Percentiles rank a stretch among this genome's conserved stretches.
phyloP scores from a whole-genome alignment of 2,329 filamentous ascomycete species.

The Colletotrichum tofieldiae region DNA sequence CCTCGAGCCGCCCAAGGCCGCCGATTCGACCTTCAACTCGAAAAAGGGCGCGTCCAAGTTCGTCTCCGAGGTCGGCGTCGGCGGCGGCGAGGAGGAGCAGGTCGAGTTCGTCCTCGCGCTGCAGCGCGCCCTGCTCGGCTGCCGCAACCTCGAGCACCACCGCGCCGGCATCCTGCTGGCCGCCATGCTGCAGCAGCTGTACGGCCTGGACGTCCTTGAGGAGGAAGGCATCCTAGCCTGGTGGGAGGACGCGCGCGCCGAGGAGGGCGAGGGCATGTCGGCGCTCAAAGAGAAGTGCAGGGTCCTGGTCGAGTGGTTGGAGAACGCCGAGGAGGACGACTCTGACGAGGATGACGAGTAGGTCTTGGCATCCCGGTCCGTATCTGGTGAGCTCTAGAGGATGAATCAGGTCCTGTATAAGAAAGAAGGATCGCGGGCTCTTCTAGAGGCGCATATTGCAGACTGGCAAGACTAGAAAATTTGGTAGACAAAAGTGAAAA shows the following conservation, averaged over 20 bases:
- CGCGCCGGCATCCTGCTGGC: slow-evolving; percentile 77
- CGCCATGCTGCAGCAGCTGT: slow-evolving; percentile 86
- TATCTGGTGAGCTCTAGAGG: slow-evolving; percentile 2
- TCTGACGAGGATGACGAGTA: slow-evolving; percentile 53
- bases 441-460: background rate
- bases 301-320: slow-evolving; percentile 87
- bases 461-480: background rate
- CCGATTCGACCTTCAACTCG: slow-evolving; percentile 72
- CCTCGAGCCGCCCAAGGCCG: slow-evolving; percentile 75
- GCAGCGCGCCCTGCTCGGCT: slow-evolving; percentile 83
- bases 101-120: slow-evolving; percentile 87
- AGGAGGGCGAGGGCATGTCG: slow-evolving; percentile 77
- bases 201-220: slow-evolving; percentile 87
- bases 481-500: too few relatives aligned
- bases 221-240: slow-evolving; percentile 91
- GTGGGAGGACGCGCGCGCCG: slow-evolving; percentile 84
- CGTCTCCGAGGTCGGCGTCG: slow-evolving; percentile 72
- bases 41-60: slow-evolving; percentile 70
- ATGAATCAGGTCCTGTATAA: background rate
- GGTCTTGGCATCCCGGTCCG: slow-evolving; percentile 27
- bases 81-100: slow-evolving; percentile 81
- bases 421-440: background rate
- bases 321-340: slow-evolving; percentile 77
- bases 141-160: slow-evolving; percentile 69
- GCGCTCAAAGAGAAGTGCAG: slow-evolving; percentile 81